Base-by-base conservation (phyloP, 768 basidiomycete genomes). In the Russula dissimulans region DNA sequence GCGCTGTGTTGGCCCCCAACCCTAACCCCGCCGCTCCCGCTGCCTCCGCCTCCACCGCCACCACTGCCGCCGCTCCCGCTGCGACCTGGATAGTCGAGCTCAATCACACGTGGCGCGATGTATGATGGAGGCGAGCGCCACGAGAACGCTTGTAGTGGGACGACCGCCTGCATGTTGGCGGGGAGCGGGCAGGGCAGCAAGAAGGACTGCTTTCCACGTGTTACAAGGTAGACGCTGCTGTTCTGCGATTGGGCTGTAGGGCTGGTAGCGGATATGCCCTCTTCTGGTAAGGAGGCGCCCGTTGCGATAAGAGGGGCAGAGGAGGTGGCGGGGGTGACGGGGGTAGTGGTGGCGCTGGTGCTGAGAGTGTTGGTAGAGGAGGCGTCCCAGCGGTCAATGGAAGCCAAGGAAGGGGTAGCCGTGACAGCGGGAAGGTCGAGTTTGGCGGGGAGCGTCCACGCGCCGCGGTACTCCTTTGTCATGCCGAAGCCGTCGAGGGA, bases 121-220 rank as follows among this genome's bases (percentile, higher is more conserved):
- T 77, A 72, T 17, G 78, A 75, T 15, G 89, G 88, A 1, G 75
- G 63, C 1, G 75, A 76, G 43, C 78, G 77, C 90, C 90, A 91
- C 43, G 68, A 70, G 14, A 87, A 62, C 7, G 77, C 71, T 50
- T 76, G 76, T 32, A 88, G 73, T 3, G 90, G 87, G 4, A 78
- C 75, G 6, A 72, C 66, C 1, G 73, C 57, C 1, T 77, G 69
- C 14, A 81, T 68, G 26, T 76, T 75, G 3, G 81, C 73, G 1
- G 88, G 86, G 3, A 91, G 72, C 3, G 91, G 90, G 49, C 78
- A 81, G 2, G 83, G 80, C 8, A 89, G 62, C 45, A 91, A 74
- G 65, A 88, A 87, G 4, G 86, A 87, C 56, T 77, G 74, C 67
- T 78, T 83, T 7, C 88, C 89, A 18, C 82, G 77, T 10, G 89